Base-by-base conservation (phyloP, 1,284 basidiomycete species). In the Neotropicomus parvogracilis region DNA sequence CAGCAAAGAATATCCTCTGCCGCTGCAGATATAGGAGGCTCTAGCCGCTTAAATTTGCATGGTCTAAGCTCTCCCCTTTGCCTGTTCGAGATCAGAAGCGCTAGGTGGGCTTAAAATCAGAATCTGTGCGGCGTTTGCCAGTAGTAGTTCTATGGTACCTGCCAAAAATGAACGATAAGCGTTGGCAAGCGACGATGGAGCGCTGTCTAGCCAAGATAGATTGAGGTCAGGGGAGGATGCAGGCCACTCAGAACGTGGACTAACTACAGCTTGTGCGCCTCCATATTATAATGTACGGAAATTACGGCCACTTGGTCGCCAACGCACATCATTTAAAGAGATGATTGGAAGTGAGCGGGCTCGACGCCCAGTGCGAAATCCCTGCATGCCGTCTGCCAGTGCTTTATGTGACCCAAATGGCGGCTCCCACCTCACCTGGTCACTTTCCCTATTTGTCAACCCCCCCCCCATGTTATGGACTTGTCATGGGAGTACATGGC, bases 401-500 rank as follows among this genome's bases (percentile, higher is more conserved):
- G 24, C 24, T n/a, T n/a, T n/a, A n/a, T n/a, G n/a, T n/a, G n/a
- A n/a, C n/a, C n/a, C n/a, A n/a, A n/a, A n/a, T n/a, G n/a, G 24
- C 24, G 24, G 24, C n/a, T 4, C 24, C 8, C 24, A 24, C 24
- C 8, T 24, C 24, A 24, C n/a, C n/a, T n/a, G n/a, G n/a, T n/a
- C n/a, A 24, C 5, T 24, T 41, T 33, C 29, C 41, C 41, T 42
- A 26, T 42, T 42, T 41, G 39, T 28, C 17, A 19, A 10, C n/a
- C 4, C 11, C 35, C 14, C 39, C 24, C 44, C 33, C 34, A 29
- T 3, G 26, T 10, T n/a, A 54, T 59, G 53, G 48, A 44, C 50
- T 56, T 55, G 42, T 11, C 8, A 92, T 93, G 90, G 90, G 90
- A 48, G 83, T 93, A 27, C 79, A 84, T 66, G 89, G 90, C 29